Percentiles rank a stretch among this genome's conserved stretches.
phyloP scores from a whole-genome alignment of 208 protist genomes.

The Leishmania arabica region DNA sequence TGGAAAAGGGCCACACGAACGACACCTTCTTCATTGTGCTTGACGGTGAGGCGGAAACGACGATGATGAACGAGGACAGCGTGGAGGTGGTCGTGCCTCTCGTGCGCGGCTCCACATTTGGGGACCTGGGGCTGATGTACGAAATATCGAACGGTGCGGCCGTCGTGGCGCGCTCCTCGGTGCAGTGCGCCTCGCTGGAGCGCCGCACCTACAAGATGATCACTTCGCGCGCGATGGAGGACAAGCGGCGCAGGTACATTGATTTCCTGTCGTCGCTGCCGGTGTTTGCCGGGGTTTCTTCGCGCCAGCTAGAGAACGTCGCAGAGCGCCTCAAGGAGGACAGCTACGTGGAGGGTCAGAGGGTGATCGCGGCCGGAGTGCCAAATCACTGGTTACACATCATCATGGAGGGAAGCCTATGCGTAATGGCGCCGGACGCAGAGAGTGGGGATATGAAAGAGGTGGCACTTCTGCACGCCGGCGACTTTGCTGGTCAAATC shows the following conservation, averaged over 20 bases:
- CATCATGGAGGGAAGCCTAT: conserved; percentile 63
- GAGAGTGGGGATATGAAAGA: conserved; percentile 33
- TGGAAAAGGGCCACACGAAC: conserved; percentile 40
- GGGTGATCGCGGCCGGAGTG: conserved; percentile 56
- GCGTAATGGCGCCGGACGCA: conserved; percentile 43
- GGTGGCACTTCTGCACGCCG: conserved; percentile 42
- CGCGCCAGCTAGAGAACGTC: conserved; percentile 42
- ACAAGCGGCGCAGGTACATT: conserved; percentile 55
- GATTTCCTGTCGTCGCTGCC: conserved; percentile 53
- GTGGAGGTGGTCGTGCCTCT: conserved; percentile 27
- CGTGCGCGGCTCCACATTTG: conserved; percentile 44
- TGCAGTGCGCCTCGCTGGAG: conserved; percentile 64
- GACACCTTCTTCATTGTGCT: conserved; percentile 75
- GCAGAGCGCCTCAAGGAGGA: conserved; percentile 66
- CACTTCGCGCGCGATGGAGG: conserved; percentile 52
- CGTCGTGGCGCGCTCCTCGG: conserved; percentile 32
- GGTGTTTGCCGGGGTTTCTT: conserved; percentile 35
- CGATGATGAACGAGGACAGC: conserved; percentile 21
- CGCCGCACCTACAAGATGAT: conserved; percentile 77
- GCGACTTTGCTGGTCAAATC: conserved; percentile 63
- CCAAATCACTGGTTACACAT: conserved; percentile 71
- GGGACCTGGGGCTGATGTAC: conserved; percentile 70
- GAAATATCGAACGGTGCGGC: conserved; percentile 33
- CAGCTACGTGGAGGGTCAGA: conserved; percentile 50
- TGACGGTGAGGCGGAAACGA: conserved; percentile 50